phyloP scores from a whole-genome alignment of 768 basidiomycete species.

The Rhodocollybia butyracea region DNA sequence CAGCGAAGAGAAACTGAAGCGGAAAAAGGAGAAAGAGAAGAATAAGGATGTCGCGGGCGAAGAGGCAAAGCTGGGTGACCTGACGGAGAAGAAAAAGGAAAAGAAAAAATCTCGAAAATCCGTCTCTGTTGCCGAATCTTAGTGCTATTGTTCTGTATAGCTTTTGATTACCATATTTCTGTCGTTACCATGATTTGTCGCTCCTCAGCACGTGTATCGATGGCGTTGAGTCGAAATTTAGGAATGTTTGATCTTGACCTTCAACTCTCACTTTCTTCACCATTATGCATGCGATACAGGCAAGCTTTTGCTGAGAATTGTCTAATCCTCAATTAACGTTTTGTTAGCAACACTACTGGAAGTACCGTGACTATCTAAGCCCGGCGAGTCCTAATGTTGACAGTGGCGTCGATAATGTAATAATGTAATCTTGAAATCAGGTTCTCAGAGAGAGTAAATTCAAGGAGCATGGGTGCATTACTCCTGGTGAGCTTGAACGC shows the following conservation, averaged over 20 bases:
- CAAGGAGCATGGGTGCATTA: slow-evolving; percentile 97
- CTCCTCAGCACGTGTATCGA: slow-evolving; percentile 1
- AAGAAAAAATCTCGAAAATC: slow-evolving; percentile 14
- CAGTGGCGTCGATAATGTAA: background rate
- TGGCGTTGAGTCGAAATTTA: background rate
- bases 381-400: slow-evolving; percentile 49
- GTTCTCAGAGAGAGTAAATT: slow-evolving; percentile 98
- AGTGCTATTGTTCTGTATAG: background rate
- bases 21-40: slow-evolving; percentile 18
- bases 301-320: background rate
- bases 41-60: slow-evolving; percentile 18
- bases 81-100: slow-evolving; percentile 22
- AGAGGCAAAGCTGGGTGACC: slow-evolving; percentile 7
- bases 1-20: background rate
- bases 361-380: slow-evolving; percentile 90
- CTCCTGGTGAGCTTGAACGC: slow-evolving; percentile 60
- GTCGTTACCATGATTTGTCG: background rate
- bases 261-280: background rate
- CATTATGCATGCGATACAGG: slow-evolving; percentile 14
- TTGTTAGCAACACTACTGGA: slow-evolving; percentile 87
- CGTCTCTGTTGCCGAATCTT: background rate
- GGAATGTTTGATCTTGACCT: background rate
- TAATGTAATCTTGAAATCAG: slow-evolving; percentile 40
- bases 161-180: background rate
- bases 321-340: slow-evolving; percentile 4